Evolutionary conservation across 257 asterid species (phyloP), one percentile per base, ranked within the genome.

Genomic region (Scutellaria galericulata): DNA sequence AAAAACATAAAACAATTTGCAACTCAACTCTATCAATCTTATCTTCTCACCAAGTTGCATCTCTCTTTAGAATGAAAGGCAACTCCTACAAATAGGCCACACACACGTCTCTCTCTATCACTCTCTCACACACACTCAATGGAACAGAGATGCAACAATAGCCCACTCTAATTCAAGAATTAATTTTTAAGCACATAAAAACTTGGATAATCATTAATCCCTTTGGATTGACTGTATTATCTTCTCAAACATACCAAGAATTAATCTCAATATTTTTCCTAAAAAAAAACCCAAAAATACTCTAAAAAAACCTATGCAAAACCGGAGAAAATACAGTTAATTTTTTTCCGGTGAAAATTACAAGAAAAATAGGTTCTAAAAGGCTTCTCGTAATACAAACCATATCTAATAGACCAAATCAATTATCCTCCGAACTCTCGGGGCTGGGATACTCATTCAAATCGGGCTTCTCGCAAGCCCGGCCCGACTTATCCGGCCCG

Each of bases 401-500:
- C 68, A 42, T 59, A 68, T 45, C 5, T 31, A n/a, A 18, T 18
- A 51, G 55, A 44, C 64, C 8, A 10, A 48, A 58, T 74, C 71
- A 87, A 42, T 80, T 77, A 2, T 86, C 96, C 14, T 86, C 97
- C 55, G 86, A 83, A 31, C 71, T 68, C 69, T 87, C 96, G 0
- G 94, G 96, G 66, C 86, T 88, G 0, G 97, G 97, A 58, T 87
- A 91, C 85, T 91, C 89, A 18, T 91, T 91, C 94, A 91, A 84
- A 71, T 91, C 96, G 52, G 96, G 94, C 69, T 84, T 87, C 78
- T 73, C 82, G 4, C 53, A 0, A 14, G 60, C 80, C 69, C 86
- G 91, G 22, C 50, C 68, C 2, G 87, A 15, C 4, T 68, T 13
- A 0, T 48, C 24, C 4, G 66, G 14, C 12, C 8, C 68, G 76